These are phyloP conservation scores for Claviceps sp. DNA, from an alignment of 2,329 filamentous ascomycete genomes.

Conservation along the genomic window DNA sequence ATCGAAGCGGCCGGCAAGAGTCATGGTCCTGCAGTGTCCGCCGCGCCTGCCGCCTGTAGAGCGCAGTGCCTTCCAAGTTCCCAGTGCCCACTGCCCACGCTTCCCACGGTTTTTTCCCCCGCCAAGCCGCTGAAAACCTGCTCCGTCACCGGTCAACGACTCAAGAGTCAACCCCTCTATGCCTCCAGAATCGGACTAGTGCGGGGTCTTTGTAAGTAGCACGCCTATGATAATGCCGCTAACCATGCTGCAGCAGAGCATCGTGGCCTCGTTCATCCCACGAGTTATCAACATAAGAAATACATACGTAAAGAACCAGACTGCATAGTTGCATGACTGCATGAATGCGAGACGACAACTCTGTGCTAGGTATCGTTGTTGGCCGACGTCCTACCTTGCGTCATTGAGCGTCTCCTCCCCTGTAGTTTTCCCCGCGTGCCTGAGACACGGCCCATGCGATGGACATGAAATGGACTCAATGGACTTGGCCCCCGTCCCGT, in stretches of 20 bases:
- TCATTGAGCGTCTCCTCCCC: background rate
- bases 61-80: background rate
- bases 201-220: slow-evolving; percentile 13
- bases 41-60: background rate
- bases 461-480: background rate
- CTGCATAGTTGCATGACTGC: background rate
- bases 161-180: background rate
- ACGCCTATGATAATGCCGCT: background rate
- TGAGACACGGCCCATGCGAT: background rate
- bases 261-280: background rate
- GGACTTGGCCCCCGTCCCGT: background rate
- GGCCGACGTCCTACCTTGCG: background rate
- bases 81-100: no score
- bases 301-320: background rate
- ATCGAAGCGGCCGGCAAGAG: background rate
- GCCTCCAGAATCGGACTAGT: slow-evolving; percentile 14
- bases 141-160: no score
- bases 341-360: background rate
- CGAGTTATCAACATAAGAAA: background rate
- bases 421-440: background rate
- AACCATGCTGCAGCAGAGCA: background rate
- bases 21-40: background rate
- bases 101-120: no score
- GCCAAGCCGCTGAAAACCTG: no score
- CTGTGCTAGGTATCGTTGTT: background rate